Base-by-base conservation (phyloP, 805 yeast genomes). In the Ogataea paraovalis region DNA sequence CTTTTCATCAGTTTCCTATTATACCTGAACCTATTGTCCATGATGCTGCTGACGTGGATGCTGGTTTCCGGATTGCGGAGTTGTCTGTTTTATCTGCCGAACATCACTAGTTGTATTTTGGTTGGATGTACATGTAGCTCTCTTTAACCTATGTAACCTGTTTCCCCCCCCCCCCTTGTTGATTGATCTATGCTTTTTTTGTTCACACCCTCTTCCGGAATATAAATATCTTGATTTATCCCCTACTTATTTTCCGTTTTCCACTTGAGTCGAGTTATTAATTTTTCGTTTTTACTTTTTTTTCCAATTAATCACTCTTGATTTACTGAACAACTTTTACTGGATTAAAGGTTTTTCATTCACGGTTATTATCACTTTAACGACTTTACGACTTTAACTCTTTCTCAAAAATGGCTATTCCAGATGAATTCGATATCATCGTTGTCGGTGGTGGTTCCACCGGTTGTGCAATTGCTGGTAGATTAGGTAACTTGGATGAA, bases 371-470 rank as follows among this genome's bases (percentile, higher is more conserved):
- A 23, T 23, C 32, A 16, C 8, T 22, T 21, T 42, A 3, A 43
- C 42, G 41, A 44, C 22, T 20, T 27, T 27, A 27, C 23, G 19
- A 44, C 32, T 18, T 14, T 23, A 20, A 39, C 27, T 28, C 25
- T 23, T 16, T 27, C 16, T 25, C 22, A 22, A 39, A 44, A 49
- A 58, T 58, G 61, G 58, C 61, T 53, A 58, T 58, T 46, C 64
- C 64, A 21, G 58, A 56, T 43, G 64, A 60, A 54, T 58, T 60
- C 51, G 64, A 60, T 43, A 57, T 60, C 46, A 57, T 60, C 44
- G 64, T 60, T 41, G 51, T 51, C 40, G 64, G 64, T 43, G 64
- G 64, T 51, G 64, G 64, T 40, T 58, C 62, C 50, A 49, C 56
- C 52, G 64, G 64, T 46, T 60, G 61, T 51, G 52, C 56, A 34